Conservation (phyloP, 192 early-diverging fungal species). For the Podila minutissima region DNA sequence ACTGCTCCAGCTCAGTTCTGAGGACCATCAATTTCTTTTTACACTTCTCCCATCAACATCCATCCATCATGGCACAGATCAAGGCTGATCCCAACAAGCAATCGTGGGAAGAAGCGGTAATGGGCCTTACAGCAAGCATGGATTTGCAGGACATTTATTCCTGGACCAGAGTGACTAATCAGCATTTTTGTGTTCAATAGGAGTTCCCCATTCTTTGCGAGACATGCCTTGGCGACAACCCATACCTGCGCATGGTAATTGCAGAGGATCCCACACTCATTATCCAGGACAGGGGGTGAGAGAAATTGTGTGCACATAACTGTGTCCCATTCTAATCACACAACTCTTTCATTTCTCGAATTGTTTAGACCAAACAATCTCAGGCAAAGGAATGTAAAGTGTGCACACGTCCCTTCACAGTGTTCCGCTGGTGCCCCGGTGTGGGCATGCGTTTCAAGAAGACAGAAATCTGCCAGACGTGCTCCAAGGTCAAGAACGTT, state of each 20-base stretch:
- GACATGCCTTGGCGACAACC: conserved; percentile 97
- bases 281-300: neutral
- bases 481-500: conserved; percentile 98
- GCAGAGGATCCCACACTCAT: neutral
- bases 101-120: conserved; percentile 71
- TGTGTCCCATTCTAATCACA: neutral
- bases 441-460: conserved; percentile 96
- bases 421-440: conserved; percentile 97
- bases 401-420: conserved; percentile 92
- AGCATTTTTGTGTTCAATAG: conserved; percentile 25
- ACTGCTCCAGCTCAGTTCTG: neutral
- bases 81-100: conserved; percentile 71
- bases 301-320: too few species aligned
- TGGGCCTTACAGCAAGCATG: neutral
- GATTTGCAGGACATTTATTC: neutral
- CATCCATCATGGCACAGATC: conserved; percentile 35
- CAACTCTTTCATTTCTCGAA: neutral
- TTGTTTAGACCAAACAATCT: conserved; percentile 68
- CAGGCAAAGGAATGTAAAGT: conserved; percentile 86
- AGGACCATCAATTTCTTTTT: neutral
- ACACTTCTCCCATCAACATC: neutral
- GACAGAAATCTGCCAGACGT: conserved; percentile 98
- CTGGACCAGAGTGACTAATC: neutral
- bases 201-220: conserved; percentile 95
- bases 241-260: conserved; percentile 97